Conservation (phyloP, 805 yeast genomes). For the Jamesozyma jinghongensis region DNA sequence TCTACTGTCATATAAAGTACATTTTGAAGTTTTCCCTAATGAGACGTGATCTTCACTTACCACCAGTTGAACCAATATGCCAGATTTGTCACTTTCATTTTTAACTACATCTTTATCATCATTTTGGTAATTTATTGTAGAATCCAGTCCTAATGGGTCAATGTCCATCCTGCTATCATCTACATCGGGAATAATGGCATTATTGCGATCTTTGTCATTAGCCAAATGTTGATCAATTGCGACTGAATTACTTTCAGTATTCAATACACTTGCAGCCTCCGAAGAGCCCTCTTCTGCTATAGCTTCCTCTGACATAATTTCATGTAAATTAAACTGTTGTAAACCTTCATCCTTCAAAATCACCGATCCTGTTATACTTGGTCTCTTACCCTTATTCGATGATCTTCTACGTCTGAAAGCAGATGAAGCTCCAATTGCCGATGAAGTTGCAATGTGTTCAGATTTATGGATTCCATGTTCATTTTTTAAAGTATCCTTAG, state of each 20-base stretch:
- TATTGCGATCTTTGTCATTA: conserved; percentile 2
- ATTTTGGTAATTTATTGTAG: background rate
- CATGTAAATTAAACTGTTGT: conserved; percentile 28
- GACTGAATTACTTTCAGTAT: conserved; percentile 5
- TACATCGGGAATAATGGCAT: conserved; percentile 3
- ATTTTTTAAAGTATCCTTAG: background rate
- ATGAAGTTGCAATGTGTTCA: background rate
- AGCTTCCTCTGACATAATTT: conserved; percentile 24
- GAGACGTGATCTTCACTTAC: conserved; percentile 26
- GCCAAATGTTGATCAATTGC: background rate
- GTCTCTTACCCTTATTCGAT: conserved; percentile 22
- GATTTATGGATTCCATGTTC: background rate
- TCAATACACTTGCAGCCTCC: conserved; percentile 9
- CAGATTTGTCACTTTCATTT: background rate
- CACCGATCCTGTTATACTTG: conserved; percentile 25
- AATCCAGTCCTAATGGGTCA: conserved; percentile 6
- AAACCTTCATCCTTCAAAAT: conserved; percentile 29
- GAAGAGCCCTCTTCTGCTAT: conserved; percentile 4
- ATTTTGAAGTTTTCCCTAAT: conserved; percentile 12
- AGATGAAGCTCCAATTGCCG: background rate
- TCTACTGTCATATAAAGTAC: conserved; percentile 19
- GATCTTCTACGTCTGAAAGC: conserved; percentile 21
- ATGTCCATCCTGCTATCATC: conserved; percentile 4
- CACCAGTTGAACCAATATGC: conserved; percentile 11
- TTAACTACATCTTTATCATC: background rate